A percentile compares a stretch with the other conserved stretches of the same genome.
These are phyloP conservation scores for Pythium phragmitis DNA, from an alignment of 352 stramenopile genomes.

Conservation along the genomic window DNA sequence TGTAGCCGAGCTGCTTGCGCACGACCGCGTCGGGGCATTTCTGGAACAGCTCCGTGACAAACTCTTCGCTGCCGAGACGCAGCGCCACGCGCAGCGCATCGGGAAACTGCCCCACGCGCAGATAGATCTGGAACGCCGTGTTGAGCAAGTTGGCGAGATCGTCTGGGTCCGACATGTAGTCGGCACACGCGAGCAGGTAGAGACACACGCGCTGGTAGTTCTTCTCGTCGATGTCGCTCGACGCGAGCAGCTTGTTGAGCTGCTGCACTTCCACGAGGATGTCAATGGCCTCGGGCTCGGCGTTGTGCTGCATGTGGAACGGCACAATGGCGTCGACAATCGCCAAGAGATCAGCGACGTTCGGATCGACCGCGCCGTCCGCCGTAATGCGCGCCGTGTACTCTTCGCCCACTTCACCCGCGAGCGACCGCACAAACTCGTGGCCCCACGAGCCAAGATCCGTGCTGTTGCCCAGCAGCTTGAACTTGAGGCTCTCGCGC, in stretches of 20 bases:
- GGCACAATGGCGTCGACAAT: constrained; percentile 99
- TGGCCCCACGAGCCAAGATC: constrained; percentile 97
- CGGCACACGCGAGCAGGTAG: constrained; percentile 97
- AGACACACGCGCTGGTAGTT: constrained; percentile 99
- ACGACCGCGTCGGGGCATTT: constrained; percentile 68
- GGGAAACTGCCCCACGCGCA: constrained; percentile 92
- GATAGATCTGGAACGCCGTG: constrained; percentile 95
- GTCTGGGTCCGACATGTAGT: constrained; percentile 99
- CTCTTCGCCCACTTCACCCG: constrained; percentile 96
- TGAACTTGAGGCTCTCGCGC: constrained; percentile 88
- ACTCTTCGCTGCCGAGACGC: constrained; percentile 84
- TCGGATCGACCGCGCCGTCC: constrained; percentile 48
- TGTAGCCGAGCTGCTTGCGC: constrained; percentile 93
- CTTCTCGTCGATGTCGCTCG: constrained; percentile 95
- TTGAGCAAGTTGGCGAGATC: constrained; percentile 91
- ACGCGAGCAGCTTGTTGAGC: constrained; percentile 92
- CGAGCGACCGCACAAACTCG: constrained; percentile 97
- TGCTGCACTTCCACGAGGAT: constrained; percentile 99
- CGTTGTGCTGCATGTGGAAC: constrained; percentile 99
- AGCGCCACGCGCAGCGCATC: constrained; percentile 97
- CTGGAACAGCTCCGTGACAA: constrained; percentile 73
- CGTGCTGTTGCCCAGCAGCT: constrained; percentile 87
- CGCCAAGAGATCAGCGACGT: constrained; percentile 91
- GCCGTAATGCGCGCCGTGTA: constrained; percentile 77
- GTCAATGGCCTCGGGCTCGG: constrained; percentile 98